Base-by-base conservation (phyloP, 345 rosid species). In the Heritiera fomes region DNA sequence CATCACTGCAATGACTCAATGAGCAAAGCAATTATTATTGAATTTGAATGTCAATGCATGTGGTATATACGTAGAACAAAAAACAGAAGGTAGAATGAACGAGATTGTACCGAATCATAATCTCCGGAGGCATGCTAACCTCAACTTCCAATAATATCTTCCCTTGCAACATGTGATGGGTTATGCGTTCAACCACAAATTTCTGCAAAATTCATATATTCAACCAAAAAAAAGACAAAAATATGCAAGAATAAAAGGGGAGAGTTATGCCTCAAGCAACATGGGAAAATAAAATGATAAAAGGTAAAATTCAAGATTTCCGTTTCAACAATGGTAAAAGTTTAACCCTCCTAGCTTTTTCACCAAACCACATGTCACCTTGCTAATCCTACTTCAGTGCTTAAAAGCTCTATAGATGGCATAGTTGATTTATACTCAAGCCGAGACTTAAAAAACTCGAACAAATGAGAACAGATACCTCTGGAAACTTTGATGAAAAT, bases 141-240 rank as follows among this genome's bases (percentile, higher is more conserved):
- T 81, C 86, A 49, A 87, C 83, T 58, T 83, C 88, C 5, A 92
- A 92, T 8, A 93, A 84, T 59, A 86, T 80, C 82, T 87, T 91
- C 77, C 86, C 89, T 81, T 88, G 93, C 87, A 93, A 73, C 81
- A 84, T 79, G 84, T 95, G 99, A 1, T 77, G 86, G 46, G 92
- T 92, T 55, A 90, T 61, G 49, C 90, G 91, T 82, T 87, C 92
- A 30, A 92, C 89, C 70, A 49, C 83, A 87, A 90, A 84, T 84
- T 89, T 87, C 98, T 91, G 92, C 73, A 80, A 72, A 45, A 64
- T 14, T 5, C 40, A 40, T 4, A 6, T 47, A 9, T 14, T 52
- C 53, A 13, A 32, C 38, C 43, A 2, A 9, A 20, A 15, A 53
- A 6, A 0, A 7, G 1, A 4, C 12, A 49, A 1, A 32, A 45